Evolutionary conservation across 2,329 filamentous ascomycete species (phyloP), one percentile per base, ranked within the genome.

Genomic region (Fusarium sp.): DNA sequence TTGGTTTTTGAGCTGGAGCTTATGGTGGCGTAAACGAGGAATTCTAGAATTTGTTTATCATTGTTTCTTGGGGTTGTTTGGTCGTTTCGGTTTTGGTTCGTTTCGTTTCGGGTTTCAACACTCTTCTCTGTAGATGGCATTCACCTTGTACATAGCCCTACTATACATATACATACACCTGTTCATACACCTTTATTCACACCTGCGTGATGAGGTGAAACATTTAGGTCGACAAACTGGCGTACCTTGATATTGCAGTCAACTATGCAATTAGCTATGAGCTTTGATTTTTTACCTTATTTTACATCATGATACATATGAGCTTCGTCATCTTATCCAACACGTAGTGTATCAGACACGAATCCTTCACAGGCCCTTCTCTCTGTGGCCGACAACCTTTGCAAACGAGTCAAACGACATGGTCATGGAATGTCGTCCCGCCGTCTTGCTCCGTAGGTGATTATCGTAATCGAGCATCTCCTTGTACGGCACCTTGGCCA

Each of bases 381-480:
- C 89, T 45, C 89, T 84, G 30, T 86, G 82, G 0, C 88, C 89
- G 1, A 87, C 86, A 1, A 91, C 88, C 60, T 84, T 82, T 60
- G 89, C 88, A 74, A 90, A 90, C 8, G 86, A 88, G 72, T 90
- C 88, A 76, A 90, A 87, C 5, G 87, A 84, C 88, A 91, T 88
- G 1, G 87, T 89, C 80, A 91, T 84, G 6, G 87, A 86, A 78
- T 91, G 89, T 3, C 97, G 88, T 0, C 97, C 97, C 4, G 93
- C 94, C 4, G 96, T 99, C 85, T 98, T 88, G 83, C 94, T 95
- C 62, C 97, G 88, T 73, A 99, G 84, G 80, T 97, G 94, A 81
- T 95, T 94, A 76, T 98, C 87, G 82, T 98, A 99, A 47, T 96
- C 94, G 38, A 98, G 92, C 94, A 98, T 98, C 83, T 98, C 96